Conservation (phyloP, 169 alveolate genomes). For the Plasmodium ovale region DNA sequence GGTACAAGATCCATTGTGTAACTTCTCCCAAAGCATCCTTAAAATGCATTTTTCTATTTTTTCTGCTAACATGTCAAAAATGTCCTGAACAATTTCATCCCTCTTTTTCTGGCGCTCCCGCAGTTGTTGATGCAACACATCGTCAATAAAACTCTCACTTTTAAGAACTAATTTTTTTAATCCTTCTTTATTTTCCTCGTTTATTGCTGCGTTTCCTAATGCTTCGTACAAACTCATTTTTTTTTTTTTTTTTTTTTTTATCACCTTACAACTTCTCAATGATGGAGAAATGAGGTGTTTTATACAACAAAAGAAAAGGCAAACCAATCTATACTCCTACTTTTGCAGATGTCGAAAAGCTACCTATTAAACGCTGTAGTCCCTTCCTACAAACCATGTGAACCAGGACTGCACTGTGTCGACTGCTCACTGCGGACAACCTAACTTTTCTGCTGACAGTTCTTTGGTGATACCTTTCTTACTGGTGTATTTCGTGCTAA, state of each 20-base stretch:
- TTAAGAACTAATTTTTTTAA: constrained; percentile 55
- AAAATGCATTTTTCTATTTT: not conserved
- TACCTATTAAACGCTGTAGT: no score
- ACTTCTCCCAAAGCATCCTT: not conserved
- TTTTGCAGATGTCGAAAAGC: no score
- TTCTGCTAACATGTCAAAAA: constrained; percentile 64
- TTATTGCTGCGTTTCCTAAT: constrained; percentile 62
- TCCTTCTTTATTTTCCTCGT: constrained; percentile 52
- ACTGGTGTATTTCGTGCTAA: no score
- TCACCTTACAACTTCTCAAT: not conserved
- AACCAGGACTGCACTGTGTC: no score
- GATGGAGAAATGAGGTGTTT: no score
- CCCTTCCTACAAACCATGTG: no score
- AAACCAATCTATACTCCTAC: not conserved
- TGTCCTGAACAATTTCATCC: constrained; percentile 74
- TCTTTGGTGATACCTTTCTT: no score
- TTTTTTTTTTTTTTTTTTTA: not conserved
- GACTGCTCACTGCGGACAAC: no score
- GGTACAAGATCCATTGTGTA: no score
- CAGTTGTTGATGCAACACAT: constrained; percentile 65
- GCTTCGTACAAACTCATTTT: constrained; percentile 62
- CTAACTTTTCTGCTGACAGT: no score
- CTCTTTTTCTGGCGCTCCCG: constrained; percentile 62
- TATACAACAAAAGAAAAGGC: not conserved
- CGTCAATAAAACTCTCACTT: constrained; percentile 76